Conservation (phyloP, 805 yeast genomes). For the Ogataea siamensis region DNA sequence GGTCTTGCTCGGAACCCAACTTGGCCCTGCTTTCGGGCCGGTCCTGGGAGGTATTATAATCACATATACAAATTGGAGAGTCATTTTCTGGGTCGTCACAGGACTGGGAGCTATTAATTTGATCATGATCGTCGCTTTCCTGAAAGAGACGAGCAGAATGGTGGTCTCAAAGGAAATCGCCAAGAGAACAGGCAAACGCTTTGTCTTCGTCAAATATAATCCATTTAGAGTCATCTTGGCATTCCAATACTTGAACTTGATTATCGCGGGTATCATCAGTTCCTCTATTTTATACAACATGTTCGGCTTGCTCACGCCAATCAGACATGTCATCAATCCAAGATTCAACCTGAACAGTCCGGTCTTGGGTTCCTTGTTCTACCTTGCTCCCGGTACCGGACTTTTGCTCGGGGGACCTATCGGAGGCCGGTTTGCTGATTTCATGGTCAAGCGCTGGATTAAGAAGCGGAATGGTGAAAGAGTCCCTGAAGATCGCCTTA, state of each 20-base stretch:
- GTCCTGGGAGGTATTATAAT: conserved; percentile 52
- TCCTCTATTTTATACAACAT: conserved; percentile 45
- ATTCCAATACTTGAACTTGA: conserved; percentile 42
- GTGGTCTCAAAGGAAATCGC: conserved; percentile 31
- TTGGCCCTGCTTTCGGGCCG: conserved; percentile 55
- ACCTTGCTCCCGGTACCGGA: conserved; percentile 58
- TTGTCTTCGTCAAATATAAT: conserved; percentile 43
- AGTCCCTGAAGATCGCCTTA: conserved; percentile 52
- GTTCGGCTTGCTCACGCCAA: conserved; percentile 54
- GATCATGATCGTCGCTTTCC: conserved; percentile 36
- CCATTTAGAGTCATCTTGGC: conserved; percentile 46
- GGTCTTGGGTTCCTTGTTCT: conserved; percentile 50
- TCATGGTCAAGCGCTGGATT: conserved; percentile 43
- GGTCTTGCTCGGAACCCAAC: conserved; percentile 48
- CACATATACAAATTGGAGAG: conserved; percentile 52
- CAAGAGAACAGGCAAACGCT: conserved; percentile 34
- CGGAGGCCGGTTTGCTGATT: conserved; percentile 56
- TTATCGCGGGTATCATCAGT: conserved; percentile 43
- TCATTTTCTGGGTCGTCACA: conserved; percentile 48
- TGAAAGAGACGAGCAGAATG: conserved; percentile 45
- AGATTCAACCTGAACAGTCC: conserved; percentile 49
- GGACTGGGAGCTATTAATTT: conserved; percentile 41
- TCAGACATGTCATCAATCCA: conserved; percentile 54
- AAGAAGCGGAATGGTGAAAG: conserved; percentile 40
- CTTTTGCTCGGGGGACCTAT: conserved; percentile 47